Base-by-base conservation (phyloP, 2,329 filamentous ascomycete species). In the Ramularia endophylla region DNA sequence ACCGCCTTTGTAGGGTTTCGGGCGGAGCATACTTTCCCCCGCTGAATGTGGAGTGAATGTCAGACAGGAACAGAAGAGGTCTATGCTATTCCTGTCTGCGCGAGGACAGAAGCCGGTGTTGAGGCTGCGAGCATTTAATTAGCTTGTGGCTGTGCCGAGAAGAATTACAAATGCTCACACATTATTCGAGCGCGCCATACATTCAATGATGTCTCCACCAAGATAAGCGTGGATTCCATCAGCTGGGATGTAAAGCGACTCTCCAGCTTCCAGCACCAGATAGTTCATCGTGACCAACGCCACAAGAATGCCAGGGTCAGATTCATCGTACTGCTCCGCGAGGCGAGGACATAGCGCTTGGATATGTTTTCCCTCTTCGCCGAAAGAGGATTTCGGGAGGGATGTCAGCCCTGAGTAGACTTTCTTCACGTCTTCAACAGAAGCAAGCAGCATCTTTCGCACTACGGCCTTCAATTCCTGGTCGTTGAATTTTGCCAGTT, bases 211-310 rank as follows among this genome's bases (percentile, higher is more conserved):
- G 57, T 87, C 78, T 3, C 84, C 84, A 3, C 74, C 73, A 0
- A 87, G 67, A 56, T 86, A 87, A 0, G 83, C 83, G 56, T 87
- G 82, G 40, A 86, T 83, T 4, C 81, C 82, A 50, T 87, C 82
- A 1, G 81, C 81, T 0, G 82, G 83, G 12, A 87, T 81, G 58
- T 77, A 85, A 38, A 87, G 72, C 7, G 77, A 74, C 38, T 86
- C 76, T 12, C 83, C 83, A 0, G 81, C 71, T 15, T 76, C 64
- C 7, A 88, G 72, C 1, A 74, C 68, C 38, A 88, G 58, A 55
- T 77, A 88, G 63, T 89, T 89, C 83, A 87, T 87, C 33, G 78
- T 78, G 27, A 86, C 64, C 4, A 86, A 68, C 0, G 82, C 82
- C 1, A 88, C 80, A 1, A 89, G 65, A 13, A 72, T 77, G 2